A percentile compares a stretch with the other conserved stretches of the same genome.
phyloP scores from a whole-genome alignment of 2,329 filamentous ascomycete species.

The Penicillium capsulatum region DNA sequence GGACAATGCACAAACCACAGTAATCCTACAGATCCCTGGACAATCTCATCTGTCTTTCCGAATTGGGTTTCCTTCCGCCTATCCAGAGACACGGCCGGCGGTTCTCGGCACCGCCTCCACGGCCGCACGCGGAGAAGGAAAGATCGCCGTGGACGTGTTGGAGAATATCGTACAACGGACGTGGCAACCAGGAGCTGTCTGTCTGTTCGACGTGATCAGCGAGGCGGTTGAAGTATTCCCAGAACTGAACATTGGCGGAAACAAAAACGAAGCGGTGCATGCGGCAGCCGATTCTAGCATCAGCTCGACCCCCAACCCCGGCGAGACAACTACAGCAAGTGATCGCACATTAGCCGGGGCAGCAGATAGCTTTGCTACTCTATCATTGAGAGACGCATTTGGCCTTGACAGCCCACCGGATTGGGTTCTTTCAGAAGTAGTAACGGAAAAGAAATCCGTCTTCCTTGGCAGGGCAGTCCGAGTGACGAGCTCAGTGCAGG shows the following conservation, averaged over 20 bases:
- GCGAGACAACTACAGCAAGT: background rate
- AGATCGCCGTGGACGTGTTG: slow-evolving; percentile 65
- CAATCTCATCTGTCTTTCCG: slow-evolving; percentile 47
- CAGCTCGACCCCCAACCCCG: slow-evolving; percentile 3
- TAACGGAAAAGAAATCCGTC: slow-evolving; percentile 79
- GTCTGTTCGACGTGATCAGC: slow-evolving; percentile 87
- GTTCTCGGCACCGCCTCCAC: slow-evolving; percentile 77
- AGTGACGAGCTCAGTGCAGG: slow-evolving; percentile 67
- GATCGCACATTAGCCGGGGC: background rate
- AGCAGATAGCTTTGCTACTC: slow-evolving; percentile 23
- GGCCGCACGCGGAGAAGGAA: slow-evolving; percentile 67
- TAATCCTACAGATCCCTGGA: slow-evolving; percentile 64
- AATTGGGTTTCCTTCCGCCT: slow-evolving; percentile 65
- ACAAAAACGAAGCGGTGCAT: slow-evolving; percentile 13
- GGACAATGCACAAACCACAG: slow-evolving; percentile 35
- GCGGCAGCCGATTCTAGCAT: slow-evolving; percentile 4
- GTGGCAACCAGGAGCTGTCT: slow-evolving; percentile 71
- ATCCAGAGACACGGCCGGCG: slow-evolving; percentile 69
- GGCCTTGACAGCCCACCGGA: slow-evolving; percentile 44
- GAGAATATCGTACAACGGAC: slow-evolving; percentile 62
- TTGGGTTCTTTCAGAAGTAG: slow-evolving; percentile 71
- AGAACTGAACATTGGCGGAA: slow-evolving; percentile 51
- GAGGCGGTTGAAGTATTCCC: slow-evolving; percentile 48
- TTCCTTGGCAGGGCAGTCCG: slow-evolving; percentile 75
- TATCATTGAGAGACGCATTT: slow-evolving; percentile 28